A percentile compares a stretch with the other conserved stretches of the same genome.
These are phyloP conservation scores for Claviceps fusiformis DNA, from an alignment of 2,329 filamentous ascomycete species.

Conservation along the genomic window DNA sequence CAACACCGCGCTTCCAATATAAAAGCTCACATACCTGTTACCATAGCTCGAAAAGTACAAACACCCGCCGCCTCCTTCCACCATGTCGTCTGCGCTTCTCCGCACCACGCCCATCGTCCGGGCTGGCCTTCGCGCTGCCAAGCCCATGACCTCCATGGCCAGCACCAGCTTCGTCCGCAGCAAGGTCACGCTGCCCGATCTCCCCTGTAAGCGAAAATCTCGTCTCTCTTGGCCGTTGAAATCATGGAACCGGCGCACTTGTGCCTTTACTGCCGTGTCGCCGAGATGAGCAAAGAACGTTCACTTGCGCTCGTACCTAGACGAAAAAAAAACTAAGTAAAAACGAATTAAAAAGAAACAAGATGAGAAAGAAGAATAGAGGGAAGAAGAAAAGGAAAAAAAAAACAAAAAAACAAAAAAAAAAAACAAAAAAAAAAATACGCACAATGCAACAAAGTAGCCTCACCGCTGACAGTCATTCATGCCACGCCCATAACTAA, in stretches of 20 bases:
- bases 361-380: no score
- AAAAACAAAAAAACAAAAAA: no score
- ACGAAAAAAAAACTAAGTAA: no score
- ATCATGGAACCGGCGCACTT: no score
- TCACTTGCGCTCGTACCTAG: no score
- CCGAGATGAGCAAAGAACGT: no score
- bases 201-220: constrained; percentile 35
- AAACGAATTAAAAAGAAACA: no score
- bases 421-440: no score
- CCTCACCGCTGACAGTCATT: background rate
- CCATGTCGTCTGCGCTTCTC: constrained; percentile 66
- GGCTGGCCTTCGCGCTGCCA: constrained; percentile 55
- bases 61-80: constrained; percentile 9
- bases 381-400: no score
- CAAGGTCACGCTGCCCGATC: constrained; percentile 88
- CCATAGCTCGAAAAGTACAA: background rate
- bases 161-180: constrained; percentile 66
- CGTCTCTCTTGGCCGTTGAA: no score
- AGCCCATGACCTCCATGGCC: constrained; percentile 50
- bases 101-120: constrained; percentile 55
- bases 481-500: constrained; percentile 21
- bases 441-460: background rate
- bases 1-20: background rate
- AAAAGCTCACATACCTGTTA: background rate
- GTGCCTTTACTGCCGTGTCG: no score